Evolutionary conservation across 2,329 filamentous ascomycete species (phyloP), one percentile per base, ranked within the genome.

Genomic region (Aspergillus udagawae): DNA sequence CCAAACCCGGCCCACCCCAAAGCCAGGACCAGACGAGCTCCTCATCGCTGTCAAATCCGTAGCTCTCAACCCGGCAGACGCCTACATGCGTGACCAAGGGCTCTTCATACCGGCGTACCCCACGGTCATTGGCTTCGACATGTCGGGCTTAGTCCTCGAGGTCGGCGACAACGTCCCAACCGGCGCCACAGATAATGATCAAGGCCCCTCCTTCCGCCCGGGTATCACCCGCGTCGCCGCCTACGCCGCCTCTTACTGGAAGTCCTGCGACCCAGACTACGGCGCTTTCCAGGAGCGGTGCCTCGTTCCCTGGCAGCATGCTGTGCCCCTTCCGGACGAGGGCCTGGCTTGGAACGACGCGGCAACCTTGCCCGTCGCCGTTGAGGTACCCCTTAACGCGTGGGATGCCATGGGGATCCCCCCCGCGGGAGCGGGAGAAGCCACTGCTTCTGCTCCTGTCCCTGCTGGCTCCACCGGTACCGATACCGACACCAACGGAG

Each of bases 21-120:
- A 74, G 7, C 77, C 80, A 45, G 77, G 79, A 0, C 75, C 77
- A 20, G 65, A 63, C 29, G 79, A 83, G 47, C 68, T 83, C 52
- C 78, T 82, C 25, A 68, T 83, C 54, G 74, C 66, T 1, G 75
- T 82, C 61, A 78, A 79, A 52, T 77, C 79, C 3, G 65, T 81
- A 4, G 80, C 79, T 14, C 66, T 82, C 41, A 83, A 83, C 58
- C 79, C 80, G 2, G 72, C 79, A 52, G 80, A 83, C 56, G 56
- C 21, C 52, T 49, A 69, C 49, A 76, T 78, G 69, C 79, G 77
- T n/a, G 68, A 74, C 25, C 60, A 67, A 5, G 80, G 78, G 17
- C 70, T 80, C 55, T 72, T 75, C 50, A 73, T 80, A 42, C 47
- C 70, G 1, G 51, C 48, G 0, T 80, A 78, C 59, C 79, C 80